phyloP scores from a whole-genome alignment of 345 rosid genomes.

The Ceriops decandra region DNA sequence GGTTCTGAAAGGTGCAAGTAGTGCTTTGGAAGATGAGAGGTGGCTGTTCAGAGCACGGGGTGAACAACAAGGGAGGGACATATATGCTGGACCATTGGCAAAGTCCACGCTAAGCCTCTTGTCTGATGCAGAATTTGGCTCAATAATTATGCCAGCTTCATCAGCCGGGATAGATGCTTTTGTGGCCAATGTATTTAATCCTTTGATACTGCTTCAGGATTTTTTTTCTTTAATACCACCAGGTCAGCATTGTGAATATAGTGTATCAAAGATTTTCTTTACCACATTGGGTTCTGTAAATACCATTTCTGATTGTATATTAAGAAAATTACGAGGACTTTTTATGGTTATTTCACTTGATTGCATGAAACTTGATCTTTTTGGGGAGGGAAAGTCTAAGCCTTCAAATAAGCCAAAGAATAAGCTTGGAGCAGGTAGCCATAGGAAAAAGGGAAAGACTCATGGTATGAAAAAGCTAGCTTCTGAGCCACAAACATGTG shows the following conservation, averaged over 20 bases:
- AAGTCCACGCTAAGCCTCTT: constrained; percentile 15
- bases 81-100: constrained; percentile 27
- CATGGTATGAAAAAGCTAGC: constrained; percentile 43
- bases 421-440: constrained; percentile 38
- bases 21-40: constrained; percentile 37
- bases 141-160: constrained; percentile 20
- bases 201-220: constrained; percentile 61
- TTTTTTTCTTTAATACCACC: constrained; percentile 37
- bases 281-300: constrained; percentile 61
- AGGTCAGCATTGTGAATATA: constrained; percentile 36
- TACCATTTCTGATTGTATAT: constrained; percentile 61
- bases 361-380: constrained; percentile 73
- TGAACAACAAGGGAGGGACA: constrained; percentile 32
- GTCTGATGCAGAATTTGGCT: constrained; percentile 39
- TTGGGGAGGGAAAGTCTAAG: constrained; percentile 50
- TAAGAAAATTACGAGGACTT: constrained; percentile 69
- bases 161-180: constrained; percentile 31
- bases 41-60: constrained; percentile 50
- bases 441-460: constrained; percentile 57
- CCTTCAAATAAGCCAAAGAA: constrained; percentile 51
- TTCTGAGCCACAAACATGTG: constrained; percentile 24
- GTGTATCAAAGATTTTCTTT: constrained; percentile 48
- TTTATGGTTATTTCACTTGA: constrained; percentile 69
- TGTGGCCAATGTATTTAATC: constrained; percentile 35
- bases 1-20: constrained; percentile 56